These are phyloP conservation scores for Colletotrichum lini DNA, from an alignment of 2,329 filamentous ascomycete genomes.

Conservation along the genomic window DNA sequence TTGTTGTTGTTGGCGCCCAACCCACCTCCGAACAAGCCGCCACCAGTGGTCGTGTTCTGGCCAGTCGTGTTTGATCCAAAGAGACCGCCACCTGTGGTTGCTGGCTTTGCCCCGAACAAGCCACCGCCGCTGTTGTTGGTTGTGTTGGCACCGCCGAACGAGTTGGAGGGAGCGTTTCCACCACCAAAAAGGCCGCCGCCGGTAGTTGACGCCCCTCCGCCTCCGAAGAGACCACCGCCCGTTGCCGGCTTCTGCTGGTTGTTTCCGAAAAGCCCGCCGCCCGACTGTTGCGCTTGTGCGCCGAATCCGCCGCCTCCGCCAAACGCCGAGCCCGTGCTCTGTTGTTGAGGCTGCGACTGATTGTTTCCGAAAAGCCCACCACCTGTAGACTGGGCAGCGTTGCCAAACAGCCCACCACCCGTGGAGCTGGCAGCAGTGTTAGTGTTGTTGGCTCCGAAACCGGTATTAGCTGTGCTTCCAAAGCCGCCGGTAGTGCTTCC, in stretches of 20 bases:
- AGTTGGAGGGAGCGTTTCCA: conserved; percentile 53
- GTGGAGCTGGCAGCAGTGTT: conserved; percentile 41
- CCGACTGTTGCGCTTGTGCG: conserved; percentile 44
- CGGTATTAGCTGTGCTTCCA: conserved; percentile 54
- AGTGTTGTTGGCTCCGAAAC: conserved; percentile 55
- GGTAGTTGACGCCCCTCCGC: conserved; percentile 48
- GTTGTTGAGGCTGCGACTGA: conserved; percentile 45
- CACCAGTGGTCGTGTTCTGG: conserved; percentile 50
- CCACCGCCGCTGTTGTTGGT: conserved; percentile 53
- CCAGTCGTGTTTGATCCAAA: conserved; percentile 57
- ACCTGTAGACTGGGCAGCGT: conserved; percentile 50
- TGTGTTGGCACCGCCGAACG: conserved; percentile 62
- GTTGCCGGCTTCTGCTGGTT: conserved; percentile 42
- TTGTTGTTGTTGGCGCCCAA: conserved; percentile 47
- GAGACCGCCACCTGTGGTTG: conserved; percentile 60
- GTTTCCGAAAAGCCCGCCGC: conserved; percentile 49
- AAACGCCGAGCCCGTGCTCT: conserved; percentile 46
- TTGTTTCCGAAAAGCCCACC: conserved; percentile 57
- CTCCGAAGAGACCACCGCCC: conserved; percentile 43
- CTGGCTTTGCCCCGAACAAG: conserved; percentile 60
- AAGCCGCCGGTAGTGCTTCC: conserved; percentile 46
- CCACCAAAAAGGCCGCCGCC: conserved; percentile 57
- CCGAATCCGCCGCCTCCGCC: conserved; percentile 46
- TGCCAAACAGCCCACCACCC: conserved; percentile 64
- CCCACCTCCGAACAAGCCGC: conserved; percentile 69